phyloP scores from a whole-genome alignment of 805 yeast genomes.

The Hanseniaspora taiwanica region DNA sequence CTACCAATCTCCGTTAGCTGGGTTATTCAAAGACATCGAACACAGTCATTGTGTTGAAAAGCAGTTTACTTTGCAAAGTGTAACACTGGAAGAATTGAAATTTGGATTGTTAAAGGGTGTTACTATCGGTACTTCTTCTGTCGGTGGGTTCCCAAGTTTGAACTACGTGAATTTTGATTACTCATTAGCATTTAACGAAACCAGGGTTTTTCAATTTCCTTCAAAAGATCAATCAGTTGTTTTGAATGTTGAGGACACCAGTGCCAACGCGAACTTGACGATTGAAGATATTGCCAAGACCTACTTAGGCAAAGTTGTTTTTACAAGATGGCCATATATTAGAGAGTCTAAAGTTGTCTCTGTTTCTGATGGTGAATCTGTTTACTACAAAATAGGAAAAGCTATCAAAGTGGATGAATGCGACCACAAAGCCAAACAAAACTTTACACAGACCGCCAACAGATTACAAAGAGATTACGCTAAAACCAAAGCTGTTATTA shows the following conservation, averaged over 20 bases:
- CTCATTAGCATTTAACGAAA: conserved; percentile 45
- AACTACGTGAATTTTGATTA: conserved; percentile 48
- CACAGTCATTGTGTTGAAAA: conserved; percentile 67
- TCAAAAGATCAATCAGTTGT: conserved; percentile 74
- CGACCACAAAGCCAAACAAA: conserved; percentile 22
- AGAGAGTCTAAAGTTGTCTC: conserved; percentile 62
- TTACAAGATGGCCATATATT: conserved; percentile 83
- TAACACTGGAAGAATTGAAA: conserved; percentile 26
- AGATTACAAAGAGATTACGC: conserved; percentile 31
- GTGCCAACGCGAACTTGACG: conserved; percentile 35
- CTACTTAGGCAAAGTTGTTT: conserved; percentile 49
- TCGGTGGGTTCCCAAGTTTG: conserved; percentile 87
- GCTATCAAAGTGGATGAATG: conserved; percentile 1
- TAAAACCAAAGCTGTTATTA: conserved; percentile 46
- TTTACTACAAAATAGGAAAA: conserved; percentile 24
- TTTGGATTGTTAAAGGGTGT: conserved; percentile 58
- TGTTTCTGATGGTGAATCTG: conserved; percentile 41
- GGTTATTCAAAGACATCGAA: conserved; percentile 63
- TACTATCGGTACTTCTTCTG: conserved; percentile 48
- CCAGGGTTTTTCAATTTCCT: conserved; percentile 73
- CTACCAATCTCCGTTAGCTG: conserved; percentile 66
- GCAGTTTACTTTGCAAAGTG: conserved; percentile 37
- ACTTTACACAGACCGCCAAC: conserved; percentile 32
- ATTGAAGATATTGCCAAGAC: conserved; percentile 54
- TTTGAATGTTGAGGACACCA: conserved; percentile 42